Conservation (phyloP, 192 early-diverging fungal species). For the Coemansia sp. region DNA sequence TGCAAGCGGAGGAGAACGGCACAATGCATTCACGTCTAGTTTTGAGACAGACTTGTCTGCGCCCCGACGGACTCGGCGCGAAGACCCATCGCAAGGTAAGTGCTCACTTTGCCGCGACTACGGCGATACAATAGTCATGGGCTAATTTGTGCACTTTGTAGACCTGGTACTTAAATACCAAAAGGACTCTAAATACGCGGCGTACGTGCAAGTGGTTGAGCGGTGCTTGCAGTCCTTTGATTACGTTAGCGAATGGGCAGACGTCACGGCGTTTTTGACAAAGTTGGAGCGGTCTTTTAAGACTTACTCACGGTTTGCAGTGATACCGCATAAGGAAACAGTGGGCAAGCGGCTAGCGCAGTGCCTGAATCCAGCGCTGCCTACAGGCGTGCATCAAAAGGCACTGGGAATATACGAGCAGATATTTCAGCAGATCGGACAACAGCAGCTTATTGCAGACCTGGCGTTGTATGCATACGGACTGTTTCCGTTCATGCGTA, state of each 20-base stretch:
- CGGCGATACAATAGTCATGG: no score
- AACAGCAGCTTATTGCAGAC: slow-evolving; percentile 75
- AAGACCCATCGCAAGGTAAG: slow-evolving; percentile 33
- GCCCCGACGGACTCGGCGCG: slow-evolving; percentile 24
- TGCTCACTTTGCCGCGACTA: no score
- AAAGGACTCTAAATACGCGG: slow-evolving; percentile 79
- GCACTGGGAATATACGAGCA: slow-evolving; percentile 83
- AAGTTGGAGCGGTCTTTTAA: slow-evolving; percentile 82
- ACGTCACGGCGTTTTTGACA: slow-evolving; percentile 87
- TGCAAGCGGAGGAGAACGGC: slow-evolving; percentile 1
- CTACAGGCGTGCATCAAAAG: slow-evolving; percentile 94
- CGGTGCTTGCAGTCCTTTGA: slow-evolving; percentile 90
- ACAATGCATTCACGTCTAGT: slow-evolving; percentile 15
- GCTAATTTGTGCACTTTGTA: background rate
- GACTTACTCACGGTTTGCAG: slow-evolving; percentile 69
- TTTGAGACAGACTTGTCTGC: slow-evolving; percentile 51
- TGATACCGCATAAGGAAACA: slow-evolving; percentile 80
- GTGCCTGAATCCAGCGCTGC: slow-evolving; percentile 91
- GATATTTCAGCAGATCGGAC: slow-evolving; percentile 70
- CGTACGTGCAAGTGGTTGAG: slow-evolving; percentile 80
- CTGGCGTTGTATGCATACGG: slow-evolving; percentile 85
- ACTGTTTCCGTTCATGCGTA: slow-evolving; percentile 86
- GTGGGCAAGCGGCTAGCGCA: slow-evolving; percentile 92
- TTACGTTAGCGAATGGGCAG: slow-evolving; percentile 91
- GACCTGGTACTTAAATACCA: slow-evolving; percentile 18